These are phyloP conservation scores for Hordeum marinum DNA, from an alignment of 176 grass and related monocot genomes.

Conservation along the genomic window DNA sequence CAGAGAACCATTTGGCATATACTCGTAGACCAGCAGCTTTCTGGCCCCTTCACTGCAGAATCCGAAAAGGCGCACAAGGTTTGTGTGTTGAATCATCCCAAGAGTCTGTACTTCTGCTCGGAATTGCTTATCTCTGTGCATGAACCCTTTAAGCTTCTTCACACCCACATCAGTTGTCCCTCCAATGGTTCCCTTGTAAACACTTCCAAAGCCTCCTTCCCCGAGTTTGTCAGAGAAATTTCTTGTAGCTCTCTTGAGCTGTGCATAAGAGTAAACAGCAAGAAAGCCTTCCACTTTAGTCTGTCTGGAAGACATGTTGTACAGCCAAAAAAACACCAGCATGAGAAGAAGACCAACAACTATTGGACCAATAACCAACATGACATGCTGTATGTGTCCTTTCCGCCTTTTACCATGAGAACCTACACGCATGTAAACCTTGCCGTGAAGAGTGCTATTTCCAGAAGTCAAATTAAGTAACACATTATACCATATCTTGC, in stretches of 20 bases:
- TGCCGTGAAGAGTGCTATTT: not conserved
- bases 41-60: not conserved
- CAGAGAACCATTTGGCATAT: conserved; percentile 21
- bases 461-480: conserved; percentile 8
- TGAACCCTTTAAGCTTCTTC: conserved; percentile 20
- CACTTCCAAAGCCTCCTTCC: conserved; percentile 27
- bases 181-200: conserved; percentile 14
- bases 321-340: not conserved
- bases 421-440: conserved; percentile 25
- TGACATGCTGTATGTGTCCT: not conserved
- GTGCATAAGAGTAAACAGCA: conserved; percentile 13
- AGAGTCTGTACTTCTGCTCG: conserved; percentile 23
- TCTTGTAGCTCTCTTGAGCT: conserved; percentile 12
- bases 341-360: not conserved
- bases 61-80: conserved; percentile 27
- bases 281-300: conserved; percentile 9
- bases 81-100: conserved; percentile 30
- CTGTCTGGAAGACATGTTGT: not conserved
- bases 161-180: conserved; percentile 11
- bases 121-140: conserved; percentile 26
- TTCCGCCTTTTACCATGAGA: conserved; percentile 2
- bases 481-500: conserved; percentile 27
- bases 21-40: conserved; percentile 22
- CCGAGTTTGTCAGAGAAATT: conserved; percentile 27
- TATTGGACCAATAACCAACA: not conserved